Conservation (phyloP, 1,284 basidiomycete species). For the Ceratobasidium sp. region DNA sequence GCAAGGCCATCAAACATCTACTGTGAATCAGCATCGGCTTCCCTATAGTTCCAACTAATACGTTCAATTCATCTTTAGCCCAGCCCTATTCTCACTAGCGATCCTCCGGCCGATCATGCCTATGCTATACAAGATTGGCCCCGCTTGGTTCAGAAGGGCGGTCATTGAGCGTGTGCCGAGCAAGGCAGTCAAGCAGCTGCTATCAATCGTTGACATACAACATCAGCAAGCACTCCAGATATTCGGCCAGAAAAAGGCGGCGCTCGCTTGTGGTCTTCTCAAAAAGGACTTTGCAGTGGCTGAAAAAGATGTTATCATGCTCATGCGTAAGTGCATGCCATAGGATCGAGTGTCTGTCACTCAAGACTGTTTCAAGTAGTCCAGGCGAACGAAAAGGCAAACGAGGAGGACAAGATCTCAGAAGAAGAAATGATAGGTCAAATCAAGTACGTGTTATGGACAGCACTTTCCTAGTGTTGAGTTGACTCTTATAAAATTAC, state of each 20-base stretch:
- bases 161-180: slow-evolving; percentile 26
- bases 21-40: slow-evolving; percentile 8
- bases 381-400: slow-evolving; percentile 25
- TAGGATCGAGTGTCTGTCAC: no score
- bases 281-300: background rate
- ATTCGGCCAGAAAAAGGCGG: slow-evolving; percentile 16
- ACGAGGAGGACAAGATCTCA: slow-evolving; percentile 15
- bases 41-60: background rate
- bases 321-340: slow-evolving; percentile 22
- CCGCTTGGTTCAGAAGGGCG: slow-evolving; percentile 27
- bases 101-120: slow-evolving; percentile 31
- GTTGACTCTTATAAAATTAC: background rate
- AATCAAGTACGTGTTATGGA: background rate
- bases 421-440: slow-evolving; percentile 37
- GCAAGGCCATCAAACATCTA: slow-evolving; percentile 35
- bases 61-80: background rate
- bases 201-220: slow-evolving; percentile 28
- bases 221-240: slow-evolving; percentile 23
- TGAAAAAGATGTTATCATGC: slow-evolving; percentile 27
- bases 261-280: background rate
- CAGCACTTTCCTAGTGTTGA: background rate
- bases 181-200: slow-evolving; percentile 19
- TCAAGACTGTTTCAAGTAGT: background rate
- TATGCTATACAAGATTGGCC: slow-evolving; percentile 33
- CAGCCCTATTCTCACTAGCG: slow-evolving; percentile 19